Evolutionary conservation across 371 early-diverging fungal genomes (phyloP).

Genomic region (Synchytrium microbalum): DNA sequence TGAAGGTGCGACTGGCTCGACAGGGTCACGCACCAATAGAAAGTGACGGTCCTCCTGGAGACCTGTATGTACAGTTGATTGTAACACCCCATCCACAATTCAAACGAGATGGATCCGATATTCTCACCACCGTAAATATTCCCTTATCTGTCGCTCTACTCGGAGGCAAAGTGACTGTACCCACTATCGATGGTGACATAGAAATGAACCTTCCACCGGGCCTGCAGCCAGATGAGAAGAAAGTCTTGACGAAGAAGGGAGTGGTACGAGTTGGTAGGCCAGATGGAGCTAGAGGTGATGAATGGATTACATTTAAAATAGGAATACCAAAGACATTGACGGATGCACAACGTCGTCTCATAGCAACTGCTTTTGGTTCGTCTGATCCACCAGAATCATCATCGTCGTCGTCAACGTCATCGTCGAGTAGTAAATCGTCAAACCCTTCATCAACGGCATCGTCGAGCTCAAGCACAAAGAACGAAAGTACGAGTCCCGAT

Average conservation of each 20-base stretch:
- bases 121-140: slow-evolving; percentile 60
- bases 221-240: slow-evolving; percentile 78
- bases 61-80: slow-evolving; percentile 66
- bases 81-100: slow-evolving; percentile 60
- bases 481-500: background rate
- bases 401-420: background rate
- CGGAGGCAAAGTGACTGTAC: slow-evolving; percentile 77
- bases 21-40: slow-evolving; percentile 82
- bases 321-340: slow-evolving; percentile 54
- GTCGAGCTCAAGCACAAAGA: too few species aligned
- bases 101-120: slow-evolving; percentile 67
- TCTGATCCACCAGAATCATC: background rate
- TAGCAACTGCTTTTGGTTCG: slow-evolving; percentile 34
- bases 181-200: slow-evolving; percentile 88
- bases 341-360: slow-evolving; percentile 19
- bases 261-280: slow-evolving; percentile 43
- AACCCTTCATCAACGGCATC: background rate
- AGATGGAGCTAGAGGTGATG: slow-evolving; percentile 59
- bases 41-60: slow-evolving; percentile 66
- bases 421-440: background rate
- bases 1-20: slow-evolving; percentile 62
- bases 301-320: slow-evolving; percentile 73
- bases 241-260: slow-evolving; percentile 68
- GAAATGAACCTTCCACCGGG: slow-evolving; percentile 78
- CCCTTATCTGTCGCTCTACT: slow-evolving; percentile 79